phyloP scores from a whole-genome alignment of 2,329 filamentous ascomycete genomes.

The Berkeleyomyces rouxiae region DNA sequence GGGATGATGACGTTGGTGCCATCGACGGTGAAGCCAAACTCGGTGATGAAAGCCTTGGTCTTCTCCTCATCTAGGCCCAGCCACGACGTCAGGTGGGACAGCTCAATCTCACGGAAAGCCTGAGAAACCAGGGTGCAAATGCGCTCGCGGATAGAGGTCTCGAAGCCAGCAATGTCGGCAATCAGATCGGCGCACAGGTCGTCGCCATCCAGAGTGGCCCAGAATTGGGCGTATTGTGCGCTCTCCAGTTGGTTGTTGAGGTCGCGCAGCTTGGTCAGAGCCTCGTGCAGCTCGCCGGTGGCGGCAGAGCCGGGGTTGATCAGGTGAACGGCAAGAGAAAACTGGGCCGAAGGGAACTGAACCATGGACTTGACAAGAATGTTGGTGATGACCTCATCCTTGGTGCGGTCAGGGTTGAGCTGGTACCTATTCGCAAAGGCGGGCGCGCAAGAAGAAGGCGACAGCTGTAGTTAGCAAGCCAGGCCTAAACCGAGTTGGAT shows the following conservation, averaged over 20 bases:
- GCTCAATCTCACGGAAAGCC: conserved; percentile 56
- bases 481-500: not conserved
- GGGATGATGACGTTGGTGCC: conserved; percentile 57
- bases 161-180: conserved; percentile 86
- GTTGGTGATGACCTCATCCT: conserved; percentile 96
- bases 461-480: conserved; percentile 6
- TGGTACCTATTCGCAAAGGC: conserved; percentile 57
- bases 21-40: conserved; percentile 74
- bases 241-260: conserved; percentile 80
- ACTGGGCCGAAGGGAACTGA: conserved; percentile 91
- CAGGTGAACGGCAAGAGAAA: conserved; percentile 83
- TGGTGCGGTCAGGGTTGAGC: conserved; percentile 95
- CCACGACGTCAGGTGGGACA: conserved; percentile 56
- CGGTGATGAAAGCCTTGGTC: conserved; percentile 62
- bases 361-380: conserved; percentile 96
- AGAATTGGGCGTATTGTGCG: conserved; percentile 83
- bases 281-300: conserved; percentile 66
- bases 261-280: conserved; percentile 68
- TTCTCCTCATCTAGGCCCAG: conserved; percentile 52
- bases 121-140: conserved; percentile 80
- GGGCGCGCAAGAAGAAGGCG: not conserved
- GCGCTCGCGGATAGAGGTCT: conserved; percentile 78
- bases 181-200: conserved; percentile 92
- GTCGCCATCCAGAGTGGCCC: conserved; percentile 80
- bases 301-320: conserved; percentile 61